phyloP scores from a whole-genome alignment of 2,329 filamentous ascomycete species.

The Cladophialophora immunda region DNA sequence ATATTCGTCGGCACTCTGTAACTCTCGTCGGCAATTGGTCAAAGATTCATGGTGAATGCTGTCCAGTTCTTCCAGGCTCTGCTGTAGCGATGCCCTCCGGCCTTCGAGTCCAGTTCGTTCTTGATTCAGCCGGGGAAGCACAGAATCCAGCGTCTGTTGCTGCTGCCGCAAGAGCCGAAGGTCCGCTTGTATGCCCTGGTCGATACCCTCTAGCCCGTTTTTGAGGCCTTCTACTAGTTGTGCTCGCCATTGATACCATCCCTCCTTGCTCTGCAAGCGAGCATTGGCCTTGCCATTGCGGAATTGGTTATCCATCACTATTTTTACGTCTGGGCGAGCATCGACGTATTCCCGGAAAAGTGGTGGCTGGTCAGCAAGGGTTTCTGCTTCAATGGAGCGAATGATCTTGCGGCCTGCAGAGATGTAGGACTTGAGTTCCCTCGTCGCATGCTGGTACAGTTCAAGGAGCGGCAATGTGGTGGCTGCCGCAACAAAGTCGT shows the following conservation, averaged over 20 bases:
- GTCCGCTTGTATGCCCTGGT: slow-evolving; percentile 79
- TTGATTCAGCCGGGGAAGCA: slow-evolving; percentile 71
- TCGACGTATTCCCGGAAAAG: slow-evolving; percentile 91
- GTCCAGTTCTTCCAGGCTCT: slow-evolving; percentile 76
- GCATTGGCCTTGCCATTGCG: slow-evolving; percentile 96
- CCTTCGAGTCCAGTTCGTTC: slow-evolving; percentile 68
- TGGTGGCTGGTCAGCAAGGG: slow-evolving; percentile 86
- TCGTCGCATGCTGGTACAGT: slow-evolving; percentile 86
- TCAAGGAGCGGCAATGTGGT: slow-evolving; percentile 94
- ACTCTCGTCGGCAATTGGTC: slow-evolving; percentile 72
- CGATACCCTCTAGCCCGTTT: slow-evolving; percentile 78
- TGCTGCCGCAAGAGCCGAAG: slow-evolving; percentile 72
- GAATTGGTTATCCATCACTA: slow-evolving; percentile 94
- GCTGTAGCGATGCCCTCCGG: slow-evolving; percentile 73
- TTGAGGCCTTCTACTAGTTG: slow-evolving; percentile 84
- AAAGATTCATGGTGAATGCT: slow-evolving; percentile 70
- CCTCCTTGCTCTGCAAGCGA: slow-evolving; percentile 87
- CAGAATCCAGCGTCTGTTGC: slow-evolving; percentile 71
- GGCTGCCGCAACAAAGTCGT: slow-evolving; percentile 73
- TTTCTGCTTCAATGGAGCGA: slow-evolving; percentile 87
- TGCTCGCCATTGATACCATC: slow-evolving; percentile 98
- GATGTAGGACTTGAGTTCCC: slow-evolving; percentile 96
- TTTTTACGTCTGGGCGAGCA: slow-evolving; percentile 81
- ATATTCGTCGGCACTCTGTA: slow-evolving; percentile 71
- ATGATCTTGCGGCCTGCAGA: slow-evolving; percentile 90